Conservation (phyloP, 2,329 filamentous ascomycete genomes). For the Lecanicillium sp. region DNA sequence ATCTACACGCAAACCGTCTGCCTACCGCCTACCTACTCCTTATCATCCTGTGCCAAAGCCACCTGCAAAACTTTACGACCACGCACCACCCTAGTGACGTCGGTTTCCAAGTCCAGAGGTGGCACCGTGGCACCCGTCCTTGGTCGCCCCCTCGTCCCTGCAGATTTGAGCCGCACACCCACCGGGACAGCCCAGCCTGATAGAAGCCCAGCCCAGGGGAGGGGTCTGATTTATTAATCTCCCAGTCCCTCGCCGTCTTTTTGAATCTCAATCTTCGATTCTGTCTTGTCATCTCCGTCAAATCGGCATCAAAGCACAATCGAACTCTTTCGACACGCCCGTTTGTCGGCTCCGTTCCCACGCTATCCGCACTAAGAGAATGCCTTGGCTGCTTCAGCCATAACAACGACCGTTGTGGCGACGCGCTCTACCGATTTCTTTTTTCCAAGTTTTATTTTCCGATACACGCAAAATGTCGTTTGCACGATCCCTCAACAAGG, state of each 20-base stretch:
- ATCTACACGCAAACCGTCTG: background rate
- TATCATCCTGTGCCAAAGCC: background rate
- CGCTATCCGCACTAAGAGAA: too few relatives aligned
- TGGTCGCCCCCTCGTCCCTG: slow-evolving; percentile 7
- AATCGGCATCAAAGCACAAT: too few relatives aligned
- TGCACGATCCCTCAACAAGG: slow-evolving; percentile 42
- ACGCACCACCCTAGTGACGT: too few relatives aligned
- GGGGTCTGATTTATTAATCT: slow-evolving; percentile 10
- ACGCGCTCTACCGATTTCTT: background rate
- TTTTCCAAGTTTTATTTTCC: background rate
- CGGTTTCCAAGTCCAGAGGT: background rate
- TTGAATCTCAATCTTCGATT: background rate
- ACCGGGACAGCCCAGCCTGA: background rate
- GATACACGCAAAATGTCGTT: slow-evolving; percentile 33
- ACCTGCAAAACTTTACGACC: slow-evolving; percentile 4
- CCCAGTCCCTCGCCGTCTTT: background rate
- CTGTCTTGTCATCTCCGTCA: too few relatives aligned
- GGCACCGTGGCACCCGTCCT: background rate
- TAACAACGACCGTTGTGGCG: background rate
- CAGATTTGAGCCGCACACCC: slow-evolving; percentile 11
- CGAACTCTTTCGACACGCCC: too few relatives aligned
- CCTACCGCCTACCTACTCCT: background rate
- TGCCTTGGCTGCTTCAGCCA: background rate
- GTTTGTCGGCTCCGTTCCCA: too few relatives aligned
- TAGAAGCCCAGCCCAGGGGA: background rate